A percentile compares a stretch with the other conserved stretches of the same genome.
These are phyloP conservation scores for Dendrocalamus sinicus DNA, from an alignment of 176 grass and related monocot species.

Conservation along the genomic window DNA sequence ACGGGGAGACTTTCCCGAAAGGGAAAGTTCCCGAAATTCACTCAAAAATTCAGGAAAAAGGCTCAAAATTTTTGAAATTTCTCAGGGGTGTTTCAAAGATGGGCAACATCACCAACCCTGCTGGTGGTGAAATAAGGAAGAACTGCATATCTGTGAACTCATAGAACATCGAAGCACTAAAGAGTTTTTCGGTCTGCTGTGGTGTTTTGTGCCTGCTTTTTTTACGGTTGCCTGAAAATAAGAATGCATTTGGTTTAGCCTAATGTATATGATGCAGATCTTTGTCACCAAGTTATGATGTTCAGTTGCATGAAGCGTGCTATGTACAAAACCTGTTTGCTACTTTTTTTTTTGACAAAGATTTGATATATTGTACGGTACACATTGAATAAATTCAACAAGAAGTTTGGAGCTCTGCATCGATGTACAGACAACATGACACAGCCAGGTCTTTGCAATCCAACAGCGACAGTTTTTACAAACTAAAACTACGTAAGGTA, in stretches of 20 bases:
- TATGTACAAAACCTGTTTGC: not conserved
- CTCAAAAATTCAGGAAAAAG: too few species aligned
- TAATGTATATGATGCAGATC: conserved; percentile 32
- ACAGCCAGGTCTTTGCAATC: conserved; percentile 21
- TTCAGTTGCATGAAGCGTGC: not conserved
- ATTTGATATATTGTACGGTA: conserved; percentile 10
- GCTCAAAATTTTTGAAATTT: too few species aligned
- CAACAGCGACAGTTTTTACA: conserved; percentile 27
- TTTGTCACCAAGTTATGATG: conserved; percentile 11
- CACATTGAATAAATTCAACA: conserved; percentile 20
- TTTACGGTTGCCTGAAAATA: conserved; percentile 3
- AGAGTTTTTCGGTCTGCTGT: not conserved
- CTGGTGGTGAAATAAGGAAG: conserved; percentile 75
- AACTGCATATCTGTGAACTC: conserved; percentile 82
- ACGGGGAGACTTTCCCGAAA: too few species aligned
- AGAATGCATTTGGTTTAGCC: not conserved
- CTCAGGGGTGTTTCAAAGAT: too few species aligned
- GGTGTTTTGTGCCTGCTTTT: conserved; percentile 30
- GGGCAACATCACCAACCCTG: conserved; percentile 80
- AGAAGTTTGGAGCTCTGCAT: not conserved
- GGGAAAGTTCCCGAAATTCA: too few species aligned
- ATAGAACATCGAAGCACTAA: conserved; percentile 22
- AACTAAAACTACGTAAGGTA: conserved; percentile 6
- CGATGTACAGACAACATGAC: not conserved
- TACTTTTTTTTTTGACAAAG: not conserved